Conservation (phyloP, 148 eudicot genomes). For the Oxyria digyna region DNA sequence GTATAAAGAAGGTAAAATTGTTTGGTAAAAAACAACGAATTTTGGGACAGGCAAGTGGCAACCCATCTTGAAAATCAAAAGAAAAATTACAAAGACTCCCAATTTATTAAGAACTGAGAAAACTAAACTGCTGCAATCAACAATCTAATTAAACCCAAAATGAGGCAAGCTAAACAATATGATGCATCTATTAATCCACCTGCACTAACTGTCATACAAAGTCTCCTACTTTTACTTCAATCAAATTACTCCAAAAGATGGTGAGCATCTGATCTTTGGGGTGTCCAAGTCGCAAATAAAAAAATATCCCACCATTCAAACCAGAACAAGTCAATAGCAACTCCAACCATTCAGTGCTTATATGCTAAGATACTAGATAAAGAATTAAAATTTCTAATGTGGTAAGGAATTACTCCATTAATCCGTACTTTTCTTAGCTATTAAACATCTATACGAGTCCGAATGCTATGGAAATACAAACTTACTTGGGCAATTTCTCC, state of each 20-base stretch:
- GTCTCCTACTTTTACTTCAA: neutral
- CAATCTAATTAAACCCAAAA: neutral
- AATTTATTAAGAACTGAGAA: neutral
- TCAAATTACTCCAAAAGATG: neutral
- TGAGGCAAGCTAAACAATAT: neutral
- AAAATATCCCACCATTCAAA: neutral
- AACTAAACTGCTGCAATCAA: neutral
- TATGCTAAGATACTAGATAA: neutral
- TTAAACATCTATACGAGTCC: neutral
- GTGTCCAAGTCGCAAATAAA: neutral
- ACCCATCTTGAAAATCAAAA: neutral
- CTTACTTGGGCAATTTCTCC: conserved; percentile 57
- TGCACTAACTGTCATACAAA: neutral
- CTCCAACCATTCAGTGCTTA: neutral
- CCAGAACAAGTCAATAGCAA: neutral
- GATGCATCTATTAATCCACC: neutral
- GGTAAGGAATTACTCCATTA: neutral
- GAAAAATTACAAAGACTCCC: neutral
- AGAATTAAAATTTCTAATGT: neutral
- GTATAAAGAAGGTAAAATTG: too few species aligned
- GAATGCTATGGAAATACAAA: conserved; percentile 9
- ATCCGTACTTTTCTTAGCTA: neutral
- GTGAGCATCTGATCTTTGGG: neutral
- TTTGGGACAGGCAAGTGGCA: neutral
- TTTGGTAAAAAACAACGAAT: too few species aligned